A percentile compares a stretch with the other conserved stretches of the same genome.
Conservation (phyloP, 495 filamentous ascomycete genomes). For the Talaromyces nanjingensis region DNA sequence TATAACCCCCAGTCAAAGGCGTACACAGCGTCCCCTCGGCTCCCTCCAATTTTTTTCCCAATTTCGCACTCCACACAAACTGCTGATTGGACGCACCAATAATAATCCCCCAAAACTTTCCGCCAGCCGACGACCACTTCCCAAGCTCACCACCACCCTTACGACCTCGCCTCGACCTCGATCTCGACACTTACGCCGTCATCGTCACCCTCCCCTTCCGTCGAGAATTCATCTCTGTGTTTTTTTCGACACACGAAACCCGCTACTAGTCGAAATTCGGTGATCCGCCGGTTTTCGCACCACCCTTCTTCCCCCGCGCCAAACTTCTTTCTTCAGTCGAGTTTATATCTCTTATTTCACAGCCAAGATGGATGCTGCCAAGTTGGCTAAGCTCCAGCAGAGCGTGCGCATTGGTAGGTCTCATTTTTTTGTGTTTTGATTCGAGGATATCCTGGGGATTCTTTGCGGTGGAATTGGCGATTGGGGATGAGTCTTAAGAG, state of each 20-base stretch:
- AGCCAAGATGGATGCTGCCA: slow-evolving; percentile 50
- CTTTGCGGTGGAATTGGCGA: background rate
- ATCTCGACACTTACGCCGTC: background rate
- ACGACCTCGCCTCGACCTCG: background rate
- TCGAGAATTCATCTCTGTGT: background rate
- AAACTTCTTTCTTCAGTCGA: background rate
- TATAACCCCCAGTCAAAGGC: background rate
- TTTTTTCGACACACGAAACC: background rate
- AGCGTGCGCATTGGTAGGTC: slow-evolving; percentile 51
- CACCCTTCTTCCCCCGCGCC: background rate
- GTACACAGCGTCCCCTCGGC: background rate
- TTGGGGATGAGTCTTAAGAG: background rate
- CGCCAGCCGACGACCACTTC: slow-evolving; percentile 12
- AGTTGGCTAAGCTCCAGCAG: slow-evolving; percentile 50
- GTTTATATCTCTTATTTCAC: slow-evolving; percentile 3
- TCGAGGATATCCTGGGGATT: no score
- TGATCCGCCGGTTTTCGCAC: background rate
- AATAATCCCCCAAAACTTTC: slow-evolving; percentile 16
- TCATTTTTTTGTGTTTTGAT: slow-evolving; percentile 12
- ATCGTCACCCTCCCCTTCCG: background rate
- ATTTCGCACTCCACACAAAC: slow-evolving; percentile 18
- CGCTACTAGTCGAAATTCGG: background rate
- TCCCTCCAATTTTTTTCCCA: slow-evolving; percentile 5
- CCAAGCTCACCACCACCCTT: slow-evolving; percentile 9
- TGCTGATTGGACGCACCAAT: slow-evolving; percentile 22